Conservation (phyloP, 2,329 filamentous ascomycete genomes). For the Didymella pinodella region DNA sequence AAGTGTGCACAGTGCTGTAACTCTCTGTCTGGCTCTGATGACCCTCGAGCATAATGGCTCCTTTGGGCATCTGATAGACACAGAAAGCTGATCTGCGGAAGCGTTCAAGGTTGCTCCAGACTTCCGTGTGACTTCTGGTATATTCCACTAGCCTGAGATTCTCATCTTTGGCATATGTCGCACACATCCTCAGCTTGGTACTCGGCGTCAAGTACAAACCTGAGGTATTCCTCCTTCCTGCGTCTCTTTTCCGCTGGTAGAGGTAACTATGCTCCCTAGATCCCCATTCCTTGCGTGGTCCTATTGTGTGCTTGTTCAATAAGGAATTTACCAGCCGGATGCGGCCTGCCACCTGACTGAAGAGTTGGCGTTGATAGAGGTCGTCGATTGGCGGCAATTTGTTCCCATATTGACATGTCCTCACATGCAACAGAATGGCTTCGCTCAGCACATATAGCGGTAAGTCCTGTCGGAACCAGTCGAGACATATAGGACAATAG, state of each 20-base stretch:
- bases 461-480: not conserved
- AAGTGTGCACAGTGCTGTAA: not conserved
- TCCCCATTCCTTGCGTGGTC: not conserved
- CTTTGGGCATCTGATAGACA: not conserved
- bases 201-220: not conserved
- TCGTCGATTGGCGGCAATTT: not conserved
- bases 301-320: not conserved
- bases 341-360: not conserved
- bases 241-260: not conserved
- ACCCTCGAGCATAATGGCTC: not conserved
- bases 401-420: not conserved
- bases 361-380: not conserved
- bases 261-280: not conserved
- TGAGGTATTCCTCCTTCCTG: not conserved
- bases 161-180: not conserved
- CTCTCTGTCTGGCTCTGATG: not conserved
- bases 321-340: not conserved
- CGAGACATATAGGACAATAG: not conserved
- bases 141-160: not conserved
- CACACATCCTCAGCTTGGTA: not conserved
- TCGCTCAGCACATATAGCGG: not conserved
- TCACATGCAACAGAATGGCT: not conserved
- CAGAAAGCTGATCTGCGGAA: not conserved
- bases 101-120: not conserved
- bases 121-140: not conserved